phyloP scores from a whole-genome alignment of 805 yeast genomes.

The Kregervanrija pseudodelftensis region DNA sequence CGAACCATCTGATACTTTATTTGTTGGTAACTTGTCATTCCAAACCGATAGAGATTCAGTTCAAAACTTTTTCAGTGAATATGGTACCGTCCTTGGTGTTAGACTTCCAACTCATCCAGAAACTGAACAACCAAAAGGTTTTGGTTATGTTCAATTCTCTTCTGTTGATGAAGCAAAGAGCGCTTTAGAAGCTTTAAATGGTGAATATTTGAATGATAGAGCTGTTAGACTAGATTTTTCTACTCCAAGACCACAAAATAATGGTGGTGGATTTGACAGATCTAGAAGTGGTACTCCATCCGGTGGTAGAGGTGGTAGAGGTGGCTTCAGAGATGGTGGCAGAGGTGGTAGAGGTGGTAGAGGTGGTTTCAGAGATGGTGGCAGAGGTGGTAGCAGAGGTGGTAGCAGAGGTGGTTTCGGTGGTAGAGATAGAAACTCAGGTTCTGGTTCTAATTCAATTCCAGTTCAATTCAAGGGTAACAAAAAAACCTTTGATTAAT shows the following conservation, averaged over 20 bases:
- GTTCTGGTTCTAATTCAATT: conserved; percentile 60
- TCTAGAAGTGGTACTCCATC: conserved; percentile 12
- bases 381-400: conserved; percentile 31
- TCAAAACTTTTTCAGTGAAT: conserved; percentile 62
- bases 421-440: conserved; percentile 36
- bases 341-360: conserved; percentile 39
- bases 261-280: conserved; percentile 18
- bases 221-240: conserved; percentile 93
- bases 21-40: conserved; percentile 94
- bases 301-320: conserved; percentile 32
- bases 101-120: conserved; percentile 98
- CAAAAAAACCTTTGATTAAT: conserved; percentile 74
- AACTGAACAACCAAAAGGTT: conserved; percentile 98
- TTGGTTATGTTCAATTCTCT: conserved; percentile 92
- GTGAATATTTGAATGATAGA: conserved; percentile 85
- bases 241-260: conserved; percentile 53
- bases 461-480: conserved; percentile 73
- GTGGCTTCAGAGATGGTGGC: conserved; percentile 31
- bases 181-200: conserved; percentile 82
- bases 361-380: conserved; percentile 34
- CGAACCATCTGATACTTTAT: conserved; percentile 90
- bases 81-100: conserved; percentile 80
- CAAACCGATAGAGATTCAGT: conserved; percentile 76
- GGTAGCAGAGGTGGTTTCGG: conserved; percentile 22
- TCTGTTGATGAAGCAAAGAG: conserved; percentile 83